Evolutionary conservation across 2,329 filamentous ascomycete species (phyloP).

Genomic region (Corinectria fuckeliana): DNA sequence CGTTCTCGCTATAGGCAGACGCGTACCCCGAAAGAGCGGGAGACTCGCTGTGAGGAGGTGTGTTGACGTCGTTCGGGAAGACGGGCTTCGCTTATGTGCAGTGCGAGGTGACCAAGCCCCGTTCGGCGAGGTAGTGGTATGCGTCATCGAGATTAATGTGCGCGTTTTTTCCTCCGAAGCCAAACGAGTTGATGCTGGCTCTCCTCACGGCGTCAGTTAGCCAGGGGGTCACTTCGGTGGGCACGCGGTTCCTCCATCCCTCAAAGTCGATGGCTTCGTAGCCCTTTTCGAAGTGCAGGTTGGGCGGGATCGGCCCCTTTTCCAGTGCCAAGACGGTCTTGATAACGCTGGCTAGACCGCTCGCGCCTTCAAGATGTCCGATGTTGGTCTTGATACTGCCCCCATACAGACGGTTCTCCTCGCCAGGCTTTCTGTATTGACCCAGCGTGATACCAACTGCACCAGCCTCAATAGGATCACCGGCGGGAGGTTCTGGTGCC

Average conservation of each 20-base stretch:
- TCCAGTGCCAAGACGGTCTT: conserved; percentile 36
- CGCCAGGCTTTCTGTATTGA: background rate
- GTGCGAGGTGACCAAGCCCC: background rate
- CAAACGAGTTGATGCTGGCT: conserved; percentile 41
- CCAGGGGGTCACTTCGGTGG: conserved; percentile 20
- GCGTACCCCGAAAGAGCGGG: background rate
- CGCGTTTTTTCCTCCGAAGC: conserved; percentile 38
- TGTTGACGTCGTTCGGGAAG: background rate
- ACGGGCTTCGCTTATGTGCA: conserved; percentile 1
- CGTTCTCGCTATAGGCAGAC: background rate
- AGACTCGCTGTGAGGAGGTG: background rate
- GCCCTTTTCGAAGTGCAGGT: conserved; percentile 26
- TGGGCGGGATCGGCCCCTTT: conserved; percentile 32
- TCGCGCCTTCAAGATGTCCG: conserved; percentile 35
- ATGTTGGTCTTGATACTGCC: conserved; percentile 55
- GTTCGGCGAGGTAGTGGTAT: conserved; percentile 6
- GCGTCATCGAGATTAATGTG: conserved; percentile 35
- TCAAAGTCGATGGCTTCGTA: conserved; percentile 36
- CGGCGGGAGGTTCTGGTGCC: conserved; percentile 33
- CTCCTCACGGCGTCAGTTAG: conserved; percentile 5
- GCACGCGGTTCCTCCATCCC: conserved; percentile 34
- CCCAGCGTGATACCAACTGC: background rate
- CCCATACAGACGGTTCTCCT: conserved; percentile 40
- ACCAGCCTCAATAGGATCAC: conserved; percentile 24
- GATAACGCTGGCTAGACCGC: conserved; percentile 35